Conservation (phyloP, 2,329 filamentous ascomycete species). For the Penicillium sp. region DNA sequence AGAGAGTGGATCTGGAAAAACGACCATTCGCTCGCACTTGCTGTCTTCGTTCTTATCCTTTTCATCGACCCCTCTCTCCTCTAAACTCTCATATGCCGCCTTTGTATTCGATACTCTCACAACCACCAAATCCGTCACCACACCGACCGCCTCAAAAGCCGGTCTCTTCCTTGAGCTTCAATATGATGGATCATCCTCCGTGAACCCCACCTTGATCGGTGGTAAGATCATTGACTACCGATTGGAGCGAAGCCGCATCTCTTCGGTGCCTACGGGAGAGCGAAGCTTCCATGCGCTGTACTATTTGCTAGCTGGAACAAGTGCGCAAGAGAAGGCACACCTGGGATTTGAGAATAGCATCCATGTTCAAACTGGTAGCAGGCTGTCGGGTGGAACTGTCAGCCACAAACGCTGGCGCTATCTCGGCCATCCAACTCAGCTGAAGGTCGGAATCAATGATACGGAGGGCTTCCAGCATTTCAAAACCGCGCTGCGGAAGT, state of each 20-base stretch:
- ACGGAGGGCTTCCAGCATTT: conserved; percentile 94
- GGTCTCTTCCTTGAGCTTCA: conserved; percentile 95
- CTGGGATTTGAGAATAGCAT: conserved; percentile 60
- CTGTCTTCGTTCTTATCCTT: conserved; percentile 82
- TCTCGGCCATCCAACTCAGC: conserved; percentile 89
- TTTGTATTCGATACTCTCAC: conserved; percentile 96
- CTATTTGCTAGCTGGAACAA: conserved; percentile 91
- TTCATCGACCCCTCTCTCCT: conserved; percentile 87
- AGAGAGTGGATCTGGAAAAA: conserved; percentile 95
- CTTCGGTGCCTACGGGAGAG: conserved; percentile 90
- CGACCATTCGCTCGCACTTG: conserved; percentile 85
- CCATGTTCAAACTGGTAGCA: conserved; percentile 43
- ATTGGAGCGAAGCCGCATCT: conserved; percentile 85
- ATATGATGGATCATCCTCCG: conserved; percentile 84
- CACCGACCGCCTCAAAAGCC: conserved; percentile 90
- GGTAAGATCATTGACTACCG: conserved; percentile 93
- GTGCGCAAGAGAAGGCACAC: conserved; percentile 83
- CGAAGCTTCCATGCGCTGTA: conserved; percentile 95
- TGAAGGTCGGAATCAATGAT: conserved; percentile 97
- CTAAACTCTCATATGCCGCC: conserved; percentile 86
- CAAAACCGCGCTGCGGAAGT: conserved; percentile 88
- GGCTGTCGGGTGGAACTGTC: conserved; percentile 53
- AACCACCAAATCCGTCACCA: conserved; percentile 94
- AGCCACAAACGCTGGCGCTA: conserved; percentile 90
- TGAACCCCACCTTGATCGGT: conserved; percentile 84